Percentiles rank a stretch among this genome's conserved stretches.
Conservation (phyloP, 352 stramenopile species). For the Globisporangium radiosum region DNA sequence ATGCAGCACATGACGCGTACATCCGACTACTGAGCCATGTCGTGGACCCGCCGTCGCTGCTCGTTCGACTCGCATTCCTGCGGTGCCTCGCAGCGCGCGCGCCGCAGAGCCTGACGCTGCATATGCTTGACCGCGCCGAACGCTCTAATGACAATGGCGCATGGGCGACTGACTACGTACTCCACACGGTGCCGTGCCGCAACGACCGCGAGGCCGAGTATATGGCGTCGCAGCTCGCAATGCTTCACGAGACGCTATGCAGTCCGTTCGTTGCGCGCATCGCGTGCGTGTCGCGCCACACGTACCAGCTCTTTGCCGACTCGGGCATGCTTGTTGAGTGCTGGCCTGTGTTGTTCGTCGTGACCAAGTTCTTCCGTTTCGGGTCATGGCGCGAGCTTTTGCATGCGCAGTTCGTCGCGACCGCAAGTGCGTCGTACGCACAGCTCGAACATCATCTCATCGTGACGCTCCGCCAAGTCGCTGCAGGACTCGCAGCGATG, state of each 20-base stretch:
- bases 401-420: slow-evolving; percentile 8
- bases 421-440: slow-evolving; percentile 6
- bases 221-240: slow-evolving; percentile 26
- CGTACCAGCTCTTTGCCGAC: slow-evolving; percentile 57
- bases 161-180: slow-evolving; percentile 18
- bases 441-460: slow-evolving; percentile 27
- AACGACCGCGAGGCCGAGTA: slow-evolving; percentile 30
- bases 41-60: slow-evolving; percentile 34
- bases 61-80: slow-evolving; percentile 44
- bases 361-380: slow-evolving; percentile 30
- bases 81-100: slow-evolving; percentile 29
- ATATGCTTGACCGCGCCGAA: slow-evolving; percentile 19
- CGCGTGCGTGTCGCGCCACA: slow-evolving; percentile 30
- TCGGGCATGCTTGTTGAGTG: slow-evolving; percentile 53
- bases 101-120: slow-evolving; percentile 34
- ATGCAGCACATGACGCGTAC: slow-evolving; percentile 39
- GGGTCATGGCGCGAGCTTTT: slow-evolving; percentile 37
- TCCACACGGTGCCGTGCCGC: slow-evolving; percentile 44
- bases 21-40: slow-evolving; percentile 46
- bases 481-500: slow-evolving; percentile 41
- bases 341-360: slow-evolving; percentile 53
- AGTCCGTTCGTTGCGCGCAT: slow-evolving; percentile 36
- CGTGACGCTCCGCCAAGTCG: slow-evolving; percentile 36
- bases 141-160: slow-evolving; percentile 9
- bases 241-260: slow-evolving; percentile 25